These are phyloP conservation scores for Acrocalymma vagum DNA, from an alignment of 2,329 filamentous ascomycete genomes.

Conservation along the genomic window DNA sequence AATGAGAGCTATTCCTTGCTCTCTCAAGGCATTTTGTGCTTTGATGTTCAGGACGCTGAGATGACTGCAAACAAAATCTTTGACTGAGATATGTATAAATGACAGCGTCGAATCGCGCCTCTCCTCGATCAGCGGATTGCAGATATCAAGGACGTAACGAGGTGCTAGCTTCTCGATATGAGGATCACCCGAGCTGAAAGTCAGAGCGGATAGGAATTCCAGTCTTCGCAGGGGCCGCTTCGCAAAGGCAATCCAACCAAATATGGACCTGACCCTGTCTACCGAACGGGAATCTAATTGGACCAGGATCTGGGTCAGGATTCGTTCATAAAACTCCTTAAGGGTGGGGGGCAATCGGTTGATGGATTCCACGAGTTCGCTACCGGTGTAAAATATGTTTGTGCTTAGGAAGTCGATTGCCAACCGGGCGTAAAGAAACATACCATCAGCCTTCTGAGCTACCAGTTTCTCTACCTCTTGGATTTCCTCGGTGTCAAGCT, in stretches of 20 bases:
- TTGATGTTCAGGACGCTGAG: slow-evolving; percentile 3
- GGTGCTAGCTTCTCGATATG: slow-evolving; percentile 8
- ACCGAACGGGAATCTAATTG: neutral
- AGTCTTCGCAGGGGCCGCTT: slow-evolving; percentile 11
- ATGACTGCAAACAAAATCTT: too few species aligned
- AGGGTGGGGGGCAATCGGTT: slow-evolving; percentile 5
- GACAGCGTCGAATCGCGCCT: slow-evolving; percentile 5
- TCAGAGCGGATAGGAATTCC: slow-evolving; percentile 5
- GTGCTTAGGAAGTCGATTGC: slow-evolving; percentile 15
- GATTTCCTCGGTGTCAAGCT: slow-evolving; percentile 10
- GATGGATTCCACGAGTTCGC: slow-evolving; percentile 14
- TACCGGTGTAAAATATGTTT: slow-evolving; percentile 14
- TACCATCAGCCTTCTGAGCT: slow-evolving; percentile 10
- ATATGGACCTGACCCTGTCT: slow-evolving; percentile 11
- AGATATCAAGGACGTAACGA: slow-evolving; percentile 22
- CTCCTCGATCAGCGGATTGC: slow-evolving; percentile 26
- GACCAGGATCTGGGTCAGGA: slow-evolving; percentile 1
- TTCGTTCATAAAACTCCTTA: slow-evolving; percentile 5
- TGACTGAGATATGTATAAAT: slow-evolving; percentile 21
- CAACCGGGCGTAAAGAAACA: slow-evolving; percentile 22
- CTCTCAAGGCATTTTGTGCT: slow-evolving; percentile 3
- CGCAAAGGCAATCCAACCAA: slow-evolving; percentile 18
- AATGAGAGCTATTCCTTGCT: slow-evolving; percentile 13
- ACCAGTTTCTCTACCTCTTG: slow-evolving; percentile 7
- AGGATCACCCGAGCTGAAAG: slow-evolving; percentile 5